Evolutionary conservation across 2,329 filamentous ascomycete genomes (phyloP), one percentile per base, ranked within the genome.

Genomic region (Huntiella moniliformis): DNA sequence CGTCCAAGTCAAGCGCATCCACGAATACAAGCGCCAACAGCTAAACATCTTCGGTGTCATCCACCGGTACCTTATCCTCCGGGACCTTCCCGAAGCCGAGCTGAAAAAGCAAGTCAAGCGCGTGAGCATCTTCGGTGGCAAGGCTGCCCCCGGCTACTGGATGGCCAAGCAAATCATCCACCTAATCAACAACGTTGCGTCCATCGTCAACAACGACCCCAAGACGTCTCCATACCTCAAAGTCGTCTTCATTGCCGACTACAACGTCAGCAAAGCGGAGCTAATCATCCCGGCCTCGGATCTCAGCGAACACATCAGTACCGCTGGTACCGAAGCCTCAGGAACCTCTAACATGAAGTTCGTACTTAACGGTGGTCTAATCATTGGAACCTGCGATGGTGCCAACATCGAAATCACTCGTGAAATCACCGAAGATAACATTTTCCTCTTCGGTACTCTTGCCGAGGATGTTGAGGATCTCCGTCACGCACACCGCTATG

Each of bases 331-430:
- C 1, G 91, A 98, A 59, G 75, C 75, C 15, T 78, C 73, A 52
- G 88, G 88, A 52, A 94, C 86, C 10, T 93, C 84, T 57, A 98
- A 98, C 74, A 98, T 98, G 91, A 98, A 98, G 64, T 98, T 98
- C 61, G 91, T 95, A 11, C 71, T 98, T 57, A 98, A 96, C 56
- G 91, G 91, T 52, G 91, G 91, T 52, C 69, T 98, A 51, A 93
- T 98, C 57, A 98, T 98, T 55, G 91, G 91, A 55, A 98, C 91
- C 15, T 95, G 88, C 59, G 91, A 98, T 57, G 91, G 91, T 58
- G 91, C 91, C 52, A 98, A 98, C 58, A 94, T 94, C 61, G 87
- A 95, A 67, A 96, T 96, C 59, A 96, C 91, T 3, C 85, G 91
- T 49, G 91, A 98, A 63, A 83, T 96, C 57, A 84, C 87, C 56